Evolutionary conservation across 169 alveolate genomes (phyloP), one percentile per base, ranked within the genome.

Genomic region (Cardiosporidium cionae): DNA sequence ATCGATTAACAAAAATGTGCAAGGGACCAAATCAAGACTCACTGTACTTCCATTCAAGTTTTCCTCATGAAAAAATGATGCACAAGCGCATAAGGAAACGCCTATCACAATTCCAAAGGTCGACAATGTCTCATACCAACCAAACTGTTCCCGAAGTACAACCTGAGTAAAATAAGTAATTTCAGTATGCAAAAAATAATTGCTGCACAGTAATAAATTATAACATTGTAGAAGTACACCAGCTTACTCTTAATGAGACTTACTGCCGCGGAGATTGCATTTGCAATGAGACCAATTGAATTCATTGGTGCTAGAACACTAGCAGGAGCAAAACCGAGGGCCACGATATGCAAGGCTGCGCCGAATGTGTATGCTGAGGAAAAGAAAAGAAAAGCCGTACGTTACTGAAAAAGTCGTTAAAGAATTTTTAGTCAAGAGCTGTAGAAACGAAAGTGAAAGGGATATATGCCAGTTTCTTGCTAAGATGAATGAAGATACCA

Each of bases 291-390:
- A 9, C 91, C 91, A 70, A 88, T 80, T 72, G 90, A 84, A 74
- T 88, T 88, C 90, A 88, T 86, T 7, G 93, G 93, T 3, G 91
- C 90, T 72, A 88, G 58, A 33, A 88, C 87, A 62, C 91, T 86
- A 7, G 93, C 93, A 2, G 93, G 93, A 3, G 93, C 93, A 62
- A 88, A 88, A 22, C 89, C 93, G 34, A 88, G 79, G 53, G 93
- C 93, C 53, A 86, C 77, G 37, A 88, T 79, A 72, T 88, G 93
- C 72, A 88, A 44, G 44, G 81, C 70, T 16, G 91, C 87, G 32
- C 93, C 93, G 67, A 82, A 72, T 34, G 84, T 79, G 65, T 88
- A 88, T 25, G 77, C 82, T 76, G 72, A 4, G 62, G 23, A 27
- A 35, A 31, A 68, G 37, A 7, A 72, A 32, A 32, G 65, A 53